Conservation (phyloP, 1,284 basidiomycete species). For the Abortiporus biennis region DNA sequence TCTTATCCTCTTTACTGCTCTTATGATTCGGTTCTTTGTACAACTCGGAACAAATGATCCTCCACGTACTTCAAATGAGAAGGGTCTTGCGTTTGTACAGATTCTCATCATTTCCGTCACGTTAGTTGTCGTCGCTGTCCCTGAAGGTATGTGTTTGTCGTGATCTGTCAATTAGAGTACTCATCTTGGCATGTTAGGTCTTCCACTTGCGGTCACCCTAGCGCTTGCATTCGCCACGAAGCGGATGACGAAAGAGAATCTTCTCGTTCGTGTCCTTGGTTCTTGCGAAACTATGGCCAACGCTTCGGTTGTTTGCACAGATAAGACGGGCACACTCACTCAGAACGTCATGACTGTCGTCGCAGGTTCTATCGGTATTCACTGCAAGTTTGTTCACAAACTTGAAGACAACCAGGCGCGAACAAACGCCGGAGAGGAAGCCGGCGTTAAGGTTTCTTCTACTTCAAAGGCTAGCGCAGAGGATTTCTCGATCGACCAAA, state of each 20-base stretch:
- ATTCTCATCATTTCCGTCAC: slow-evolving; percentile 96
- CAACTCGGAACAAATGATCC: slow-evolving; percentile 63
- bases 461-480: slow-evolving; percentile 31
- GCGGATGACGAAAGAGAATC: slow-evolving; percentile 92
- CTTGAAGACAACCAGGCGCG: slow-evolving; percentile 73
- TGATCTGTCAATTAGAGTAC: slow-evolving; percentile 4
- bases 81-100: slow-evolving; percentile 89
- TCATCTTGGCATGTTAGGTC: slow-evolving; percentile 39
- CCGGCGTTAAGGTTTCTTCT: slow-evolving; percentile 15
- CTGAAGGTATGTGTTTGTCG: slow-evolving; percentile 72
- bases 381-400: slow-evolving; percentile 86
- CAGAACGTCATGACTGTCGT: slow-evolving; percentile 96
- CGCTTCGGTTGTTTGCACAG: slow-evolving; percentile 93
- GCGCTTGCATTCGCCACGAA: slow-evolving; percentile 96
- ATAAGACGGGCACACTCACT: slow-evolving; percentile 93
- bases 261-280: slow-evolving; percentile 91
- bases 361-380: slow-evolving; percentile 89
- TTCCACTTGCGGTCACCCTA: slow-evolving; percentile 94
- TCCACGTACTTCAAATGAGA: slow-evolving; percentile 64
- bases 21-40: slow-evolving; percentile 95
- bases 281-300: slow-evolving; percentile 99
- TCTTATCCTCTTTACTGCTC: slow-evolving; percentile 72
- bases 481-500: slow-evolving; percentile 86
- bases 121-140: slow-evolving; percentile 93
- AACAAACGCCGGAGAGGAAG: slow-evolving; percentile 66